A percentile compares a stretch with the other conserved stretches of the same genome.
These are phyloP conservation scores for Pseudoperonospora humuli DNA, from an alignment of 352 stramenopile species.

Conservation along the genomic window DNA sequence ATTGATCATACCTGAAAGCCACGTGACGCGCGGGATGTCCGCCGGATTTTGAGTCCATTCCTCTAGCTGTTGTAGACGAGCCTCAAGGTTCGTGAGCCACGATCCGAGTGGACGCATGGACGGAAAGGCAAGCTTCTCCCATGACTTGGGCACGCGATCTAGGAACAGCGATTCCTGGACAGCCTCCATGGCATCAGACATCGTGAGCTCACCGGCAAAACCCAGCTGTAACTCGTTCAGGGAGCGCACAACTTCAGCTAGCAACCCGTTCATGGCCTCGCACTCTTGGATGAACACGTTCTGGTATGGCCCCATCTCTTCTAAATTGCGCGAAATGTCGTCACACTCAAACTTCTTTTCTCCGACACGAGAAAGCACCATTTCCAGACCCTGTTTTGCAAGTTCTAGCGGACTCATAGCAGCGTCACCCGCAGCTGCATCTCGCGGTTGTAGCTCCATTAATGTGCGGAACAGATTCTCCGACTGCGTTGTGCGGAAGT, in stretches of 20 bases:
- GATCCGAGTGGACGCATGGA: conserved; percentile 84
- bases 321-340: conserved; percentile 89
- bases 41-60: conserved; percentile 95
- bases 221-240: conserved; percentile 95
- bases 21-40: conserved; percentile 95
- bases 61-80: conserved; percentile 90
- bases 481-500: conserved; percentile 95
- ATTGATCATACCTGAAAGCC: conserved; percentile 92
- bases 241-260: conserved; percentile 93
- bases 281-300: conserved; percentile 98
- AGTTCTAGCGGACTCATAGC: conserved; percentile 90
- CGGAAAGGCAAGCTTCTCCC: conserved; percentile 93
- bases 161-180: conserved; percentile 92
- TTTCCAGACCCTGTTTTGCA: conserved; percentile 83
- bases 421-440: conserved; percentile 80
- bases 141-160: conserved; percentile 88
- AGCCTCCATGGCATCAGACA: conserved; percentile 96
- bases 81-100: conserved; percentile 92
- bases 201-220: conserved; percentile 95
- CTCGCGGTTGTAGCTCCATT: conserved; percentile 92
- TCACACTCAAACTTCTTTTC: conserved; percentile 98
- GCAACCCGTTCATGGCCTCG: conserved; percentile 94
- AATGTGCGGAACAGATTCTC: conserved; percentile 94
- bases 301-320: conserved; percentile 93
- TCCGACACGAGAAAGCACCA: conserved; percentile 91